phyloP scores from a whole-genome alignment of 2,329 filamentous ascomycete genomes.

The Emericellopsis atlantica region DNA sequence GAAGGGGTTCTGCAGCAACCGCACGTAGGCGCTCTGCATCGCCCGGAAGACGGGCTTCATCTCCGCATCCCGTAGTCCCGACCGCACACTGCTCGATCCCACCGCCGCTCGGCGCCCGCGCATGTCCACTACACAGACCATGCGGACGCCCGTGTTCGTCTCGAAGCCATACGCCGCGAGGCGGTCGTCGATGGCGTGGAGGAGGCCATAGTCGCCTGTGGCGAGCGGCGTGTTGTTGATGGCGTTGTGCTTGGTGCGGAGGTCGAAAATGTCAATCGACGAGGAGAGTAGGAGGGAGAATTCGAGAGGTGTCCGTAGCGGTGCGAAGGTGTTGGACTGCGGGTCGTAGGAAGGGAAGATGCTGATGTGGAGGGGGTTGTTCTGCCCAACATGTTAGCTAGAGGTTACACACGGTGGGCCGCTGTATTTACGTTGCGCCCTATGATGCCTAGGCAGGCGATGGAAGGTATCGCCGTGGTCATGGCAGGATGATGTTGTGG shows the following conservation, averaged over 20 bases:
- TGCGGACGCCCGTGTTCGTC: constrained; percentile 87
- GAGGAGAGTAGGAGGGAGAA: constrained; percentile 86
- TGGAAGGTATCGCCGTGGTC: constrained; percentile 58
- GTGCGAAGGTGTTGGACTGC: constrained; percentile 34
- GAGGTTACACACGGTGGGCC: constrained; percentile 1
- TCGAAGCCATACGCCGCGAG: constrained; percentile 92
- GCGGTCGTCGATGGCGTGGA: constrained; percentile 89
- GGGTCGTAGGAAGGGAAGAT: constrained; percentile 68
- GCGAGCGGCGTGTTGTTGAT: constrained; percentile 27
- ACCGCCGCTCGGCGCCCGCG: constrained; percentile 49
- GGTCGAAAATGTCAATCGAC: constrained; percentile 87
- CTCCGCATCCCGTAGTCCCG: constrained; percentile 74
- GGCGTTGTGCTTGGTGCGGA: constrained; percentile 61
- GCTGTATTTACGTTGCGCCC: constrained; percentile 64
- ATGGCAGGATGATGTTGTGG: constrained; percentile 20
- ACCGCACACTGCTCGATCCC: constrained; percentile 22
- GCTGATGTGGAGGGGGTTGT: constrained; percentile 89
- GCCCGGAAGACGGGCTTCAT: constrained; percentile 83
- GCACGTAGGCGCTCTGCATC: constrained; percentile 84
- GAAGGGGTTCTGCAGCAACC: constrained; percentile 85
- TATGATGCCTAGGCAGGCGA: constrained; percentile 88
- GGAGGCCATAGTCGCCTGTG: constrained; percentile 78
- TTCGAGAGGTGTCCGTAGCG: constrained; percentile 64
- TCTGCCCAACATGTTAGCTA: constrained; percentile 80
- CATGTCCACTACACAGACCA: constrained; percentile 86